These are phyloP conservation scores for Paradendryphiella salina DNA, from an alignment of 2,329 filamentous ascomycete genomes.

Conservation along the genomic window DNA sequence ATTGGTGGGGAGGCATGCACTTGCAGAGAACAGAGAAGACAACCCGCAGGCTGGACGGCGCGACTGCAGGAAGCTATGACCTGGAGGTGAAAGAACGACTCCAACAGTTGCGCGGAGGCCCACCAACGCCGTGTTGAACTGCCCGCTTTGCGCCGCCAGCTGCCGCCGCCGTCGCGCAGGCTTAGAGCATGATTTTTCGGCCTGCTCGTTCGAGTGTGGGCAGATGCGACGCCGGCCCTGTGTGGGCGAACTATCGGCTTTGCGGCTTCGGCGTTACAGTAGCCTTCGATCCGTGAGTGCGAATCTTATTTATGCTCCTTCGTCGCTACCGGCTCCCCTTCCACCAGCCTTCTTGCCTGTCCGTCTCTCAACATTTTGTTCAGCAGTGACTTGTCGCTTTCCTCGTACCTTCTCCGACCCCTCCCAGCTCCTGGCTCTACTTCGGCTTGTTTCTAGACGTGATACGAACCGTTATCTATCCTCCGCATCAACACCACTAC, in stretches of 20 bases:
- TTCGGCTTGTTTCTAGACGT: not conserved
- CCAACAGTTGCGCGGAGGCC: conserved; percentile 21
- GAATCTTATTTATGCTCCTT: conserved; percentile 33
- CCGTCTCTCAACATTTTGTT: conserved; percentile 3
- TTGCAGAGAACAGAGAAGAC: conserved; percentile 19
- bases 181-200: conserved; percentile 16
- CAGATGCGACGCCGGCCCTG: conserved; percentile 13
- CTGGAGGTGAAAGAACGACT: conserved; percentile 22
- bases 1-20: conserved; percentile 29
- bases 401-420: not conserved
- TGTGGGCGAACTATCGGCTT: conserved; percentile 11
- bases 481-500: conserved; percentile 1
- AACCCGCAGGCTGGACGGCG: conserved; percentile 16
- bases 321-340: conserved; percentile 15
- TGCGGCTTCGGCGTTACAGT: conserved; percentile 27
- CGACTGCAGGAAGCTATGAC: conserved; percentile 28
- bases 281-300: conserved; percentile 18
- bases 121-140: conserved; percentile 14
- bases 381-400: not conserved
- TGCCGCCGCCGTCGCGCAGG: conserved; percentile 1
- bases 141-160: conserved; percentile 8
- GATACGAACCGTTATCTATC: conserved; percentile 1
- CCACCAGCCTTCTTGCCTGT: conserved; percentile 9
- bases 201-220: conserved; percentile 32
- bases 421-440: not conserved